A percentile compares a stretch with the other conserved stretches of the same genome.
phyloP scores from a whole-genome alignment of 73 alveolate species.

The Uronychia setigera region DNA sequence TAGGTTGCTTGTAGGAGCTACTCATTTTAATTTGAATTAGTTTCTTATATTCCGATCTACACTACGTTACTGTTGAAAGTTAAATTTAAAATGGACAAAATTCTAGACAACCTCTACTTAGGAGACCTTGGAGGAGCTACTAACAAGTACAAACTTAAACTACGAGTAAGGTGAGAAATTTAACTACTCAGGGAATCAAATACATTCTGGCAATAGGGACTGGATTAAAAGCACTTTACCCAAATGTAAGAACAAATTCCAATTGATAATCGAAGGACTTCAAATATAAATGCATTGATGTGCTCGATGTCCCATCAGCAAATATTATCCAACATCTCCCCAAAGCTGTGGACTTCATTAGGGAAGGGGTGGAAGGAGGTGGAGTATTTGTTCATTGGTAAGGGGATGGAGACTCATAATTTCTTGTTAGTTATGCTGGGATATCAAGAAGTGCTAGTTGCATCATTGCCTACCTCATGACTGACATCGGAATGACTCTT shows the following conservation, averaged over 20 bases:
- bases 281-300: constrained; percentile 23
- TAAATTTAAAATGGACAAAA: background rate
- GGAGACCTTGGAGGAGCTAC: constrained; percentile 50
- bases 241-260: background rate
- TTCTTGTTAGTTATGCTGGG: constrained; percentile 92
- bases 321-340: constrained; percentile 14
- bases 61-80: too few relatives aligned
- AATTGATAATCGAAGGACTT: constrained; percentile 28
- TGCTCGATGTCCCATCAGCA: constrained; percentile 31
- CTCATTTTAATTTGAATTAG: too few relatives aligned
- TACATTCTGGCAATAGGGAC: background rate
- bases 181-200: background rate
- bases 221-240: background rate
- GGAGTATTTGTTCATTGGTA: constrained; percentile 55
- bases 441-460: constrained; percentile 87
- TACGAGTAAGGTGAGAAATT: too few relatives aligned
- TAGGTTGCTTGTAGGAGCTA: too few relatives aligned
- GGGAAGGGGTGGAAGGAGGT: constrained; percentile 20
- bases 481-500: constrained; percentile 72
- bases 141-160: too few relatives aligned
- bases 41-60: too few relatives aligned
- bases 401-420: constrained; percentile 67
- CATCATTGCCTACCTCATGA: constrained; percentile 86
- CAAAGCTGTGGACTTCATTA: constrained; percentile 33
- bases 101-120: constrained; percentile 6